A percentile compares a stretch with the other conserved stretches of the same genome.
Conservation (phyloP, 768 basidiomycete genomes). For the Lactarius pseudohatsudake region DNA sequence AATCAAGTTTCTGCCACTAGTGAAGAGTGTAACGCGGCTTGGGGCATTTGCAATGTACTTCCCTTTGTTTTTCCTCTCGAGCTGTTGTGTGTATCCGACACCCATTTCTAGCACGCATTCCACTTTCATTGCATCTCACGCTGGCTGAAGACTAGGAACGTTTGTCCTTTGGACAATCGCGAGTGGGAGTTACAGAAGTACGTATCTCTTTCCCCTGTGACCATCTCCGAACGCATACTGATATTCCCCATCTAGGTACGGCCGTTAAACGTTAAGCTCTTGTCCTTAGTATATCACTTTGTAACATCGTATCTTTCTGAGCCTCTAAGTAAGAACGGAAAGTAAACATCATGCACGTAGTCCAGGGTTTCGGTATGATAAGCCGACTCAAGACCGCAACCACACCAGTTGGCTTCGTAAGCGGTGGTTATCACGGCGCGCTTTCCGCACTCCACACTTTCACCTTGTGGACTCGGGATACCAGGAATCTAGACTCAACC, state of each 20-base stretch:
- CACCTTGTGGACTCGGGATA: too few species aligned
- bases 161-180: conserved; percentile 92
- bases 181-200: conserved; percentile 98
- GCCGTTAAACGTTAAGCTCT: conserved; percentile 36
- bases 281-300: conserved; percentile 1
- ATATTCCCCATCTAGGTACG: conserved; percentile 37
- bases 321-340: background rate
- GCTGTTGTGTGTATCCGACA: background rate
- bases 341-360: background rate
- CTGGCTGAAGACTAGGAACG: conserved; percentile 97
- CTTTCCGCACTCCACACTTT: too few species aligned
- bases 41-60: conserved; percentile 97
- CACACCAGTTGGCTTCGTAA: background rate
- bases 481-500: background rate
- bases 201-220: conserved; percentile 34
- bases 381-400: background rate
- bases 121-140: conserved; percentile 99
- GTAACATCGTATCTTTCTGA: conserved; percentile 18
- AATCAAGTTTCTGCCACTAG: conserved; percentile 97
- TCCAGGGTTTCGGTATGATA: background rate
- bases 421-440: background rate
- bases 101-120: conserved; percentile 79
- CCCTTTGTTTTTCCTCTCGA: background rate
- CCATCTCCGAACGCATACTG: background rate
- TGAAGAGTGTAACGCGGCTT: conserved; percentile 97